Evolutionary conservation across 2,329 filamentous ascomycete genomes (phyloP).

Genomic region (Colletotrichum sp.): DNA sequence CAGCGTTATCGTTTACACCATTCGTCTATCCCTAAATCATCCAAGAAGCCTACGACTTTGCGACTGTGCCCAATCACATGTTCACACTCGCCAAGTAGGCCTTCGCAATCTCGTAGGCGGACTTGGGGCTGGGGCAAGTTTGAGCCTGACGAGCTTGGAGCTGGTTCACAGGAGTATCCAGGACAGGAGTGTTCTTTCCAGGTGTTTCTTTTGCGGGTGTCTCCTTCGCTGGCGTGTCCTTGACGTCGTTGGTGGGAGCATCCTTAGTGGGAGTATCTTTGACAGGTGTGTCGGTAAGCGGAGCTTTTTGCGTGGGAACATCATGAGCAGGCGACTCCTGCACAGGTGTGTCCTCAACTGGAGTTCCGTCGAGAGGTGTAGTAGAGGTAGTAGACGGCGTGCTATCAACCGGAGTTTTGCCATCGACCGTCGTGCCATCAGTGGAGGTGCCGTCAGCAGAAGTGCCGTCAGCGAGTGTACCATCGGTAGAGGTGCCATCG

Average conservation of each 20-base stretch:
- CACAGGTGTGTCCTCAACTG: background rate
- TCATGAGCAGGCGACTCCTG: background rate
- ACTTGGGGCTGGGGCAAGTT: fast-evolving
- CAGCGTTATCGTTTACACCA: background rate
- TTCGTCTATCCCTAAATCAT: background rate
- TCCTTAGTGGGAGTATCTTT: background rate
- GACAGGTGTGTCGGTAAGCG: fast-evolving
- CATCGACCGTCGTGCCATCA: background rate
- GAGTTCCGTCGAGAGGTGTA: background rate
- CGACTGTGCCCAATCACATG: background rate
- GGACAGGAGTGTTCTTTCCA: background rate
- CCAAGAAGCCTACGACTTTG: fast-evolving
- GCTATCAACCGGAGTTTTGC: background rate
- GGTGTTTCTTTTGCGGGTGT: background rate
- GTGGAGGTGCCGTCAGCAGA: background rate
- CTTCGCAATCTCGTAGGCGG: background rate
- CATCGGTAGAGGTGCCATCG: background rate
- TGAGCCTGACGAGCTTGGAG: background rate
- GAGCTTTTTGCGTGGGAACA: fast-evolving
- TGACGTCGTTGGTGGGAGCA: background rate
- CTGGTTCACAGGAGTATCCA: background rate
- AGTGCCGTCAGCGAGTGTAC: background rate
- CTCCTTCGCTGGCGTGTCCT: background rate
- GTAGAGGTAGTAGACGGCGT: background rate
- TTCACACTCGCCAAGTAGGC: background rate